Base-by-base conservation (phyloP, 1,139 yeast species). In the Hemisphaericaspora subhashii region DNA sequence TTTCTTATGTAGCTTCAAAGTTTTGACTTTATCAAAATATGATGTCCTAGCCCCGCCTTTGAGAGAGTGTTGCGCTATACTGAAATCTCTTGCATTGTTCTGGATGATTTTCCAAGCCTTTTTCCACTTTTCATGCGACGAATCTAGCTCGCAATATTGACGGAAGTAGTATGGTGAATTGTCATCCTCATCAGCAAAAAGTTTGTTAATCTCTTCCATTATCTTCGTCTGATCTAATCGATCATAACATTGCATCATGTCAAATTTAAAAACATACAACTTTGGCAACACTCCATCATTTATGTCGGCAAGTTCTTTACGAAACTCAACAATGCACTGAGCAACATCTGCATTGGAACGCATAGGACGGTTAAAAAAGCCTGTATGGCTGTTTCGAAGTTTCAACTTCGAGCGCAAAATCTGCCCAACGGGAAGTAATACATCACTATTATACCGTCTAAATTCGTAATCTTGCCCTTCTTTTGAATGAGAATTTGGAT, bases 211-310 rank as follows among this genome's bases (percentile, higher is more conserved):
- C 20, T 64, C 51, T 3, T 60, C 51, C 3, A 69, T 45, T 1
- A 84, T 74, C 40, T 66, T 66, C 0, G 54, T 52, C 33, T 77
- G 78, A 5, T 88, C 83, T 14, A 90, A 67, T 3, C 82, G 77
- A 52, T 92, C 98, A 55, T 83, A 92, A 42, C 97, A 89, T 12
- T 82, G 74, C 41, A 74, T 72, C 53, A 87, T 80, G 55, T 92
- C 98, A 54, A 88, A 85, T 50, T 86, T 87, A 25, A 84, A 66
- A 30, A 77, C 74, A 52, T 66, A 76, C 1, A 83, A 51, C 9
- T 51, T 41, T 0, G 79, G 80, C 1, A 73, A 18, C 0, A 21
- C 29, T 0, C 52, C 50, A 28, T 49, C 48, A 28, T 51, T 44
- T 6, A 49, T 44, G 2, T 38, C 12, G 1, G 54, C 10, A 1